These are phyloP conservation scores for Isoetes taiwanensis DNA, from an alignment of 75 land plant species.

Conservation along the genomic window DNA sequence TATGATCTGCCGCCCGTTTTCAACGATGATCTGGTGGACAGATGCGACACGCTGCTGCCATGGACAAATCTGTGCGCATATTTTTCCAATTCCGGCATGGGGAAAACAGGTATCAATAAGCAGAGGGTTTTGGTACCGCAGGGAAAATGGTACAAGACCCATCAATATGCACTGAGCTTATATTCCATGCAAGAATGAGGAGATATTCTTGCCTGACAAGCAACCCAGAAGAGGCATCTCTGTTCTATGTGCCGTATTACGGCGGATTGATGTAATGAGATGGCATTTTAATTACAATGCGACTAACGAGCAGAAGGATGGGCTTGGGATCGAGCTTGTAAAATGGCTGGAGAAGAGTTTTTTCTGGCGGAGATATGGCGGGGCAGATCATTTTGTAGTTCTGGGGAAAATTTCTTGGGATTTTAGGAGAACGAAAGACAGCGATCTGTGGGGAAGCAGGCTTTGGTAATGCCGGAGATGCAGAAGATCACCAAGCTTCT, in stretches of 20 bases:
- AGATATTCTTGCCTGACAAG: conserved; percentile 51
- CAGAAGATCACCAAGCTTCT: conserved; percentile 38
- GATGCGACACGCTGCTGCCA: conserved; percentile 22
- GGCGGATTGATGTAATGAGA: conserved; percentile 46
- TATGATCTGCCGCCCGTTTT: conserved; percentile 37
- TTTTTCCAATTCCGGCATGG: conserved; percentile 47
- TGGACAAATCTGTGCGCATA: conserved; percentile 38
- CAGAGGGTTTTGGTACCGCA: conserved; percentile 27
- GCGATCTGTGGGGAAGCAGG: conserved; percentile 44
- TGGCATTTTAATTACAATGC: conserved; percentile 52
- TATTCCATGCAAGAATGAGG: conserved; percentile 45
- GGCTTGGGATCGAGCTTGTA: conserved; percentile 34
- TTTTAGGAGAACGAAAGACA: conserved; percentile 25
- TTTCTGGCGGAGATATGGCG: conserved; percentile 31
- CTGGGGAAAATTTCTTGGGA: conserved; percentile 75
- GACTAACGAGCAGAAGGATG: conserved; percentile 30
- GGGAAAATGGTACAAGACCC: conserved; percentile 13
- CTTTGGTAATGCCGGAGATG: conserved; percentile 35
- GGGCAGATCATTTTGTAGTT: conserved; percentile 48
- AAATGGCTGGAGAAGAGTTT: conserved; percentile 34
- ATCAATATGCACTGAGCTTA: conserved; percentile 36
- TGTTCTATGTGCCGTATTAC: conserved; percentile 67
- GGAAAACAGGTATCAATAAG: conserved; percentile 11
- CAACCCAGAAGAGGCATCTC: conserved; percentile 31
- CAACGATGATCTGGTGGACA: conserved; percentile 34